A percentile compares a stretch with the other conserved stretches of the same genome.
phyloP scores from a whole-genome alignment of 1,284 basidiomycete species.

The Ustilago vetiveriae region DNA sequence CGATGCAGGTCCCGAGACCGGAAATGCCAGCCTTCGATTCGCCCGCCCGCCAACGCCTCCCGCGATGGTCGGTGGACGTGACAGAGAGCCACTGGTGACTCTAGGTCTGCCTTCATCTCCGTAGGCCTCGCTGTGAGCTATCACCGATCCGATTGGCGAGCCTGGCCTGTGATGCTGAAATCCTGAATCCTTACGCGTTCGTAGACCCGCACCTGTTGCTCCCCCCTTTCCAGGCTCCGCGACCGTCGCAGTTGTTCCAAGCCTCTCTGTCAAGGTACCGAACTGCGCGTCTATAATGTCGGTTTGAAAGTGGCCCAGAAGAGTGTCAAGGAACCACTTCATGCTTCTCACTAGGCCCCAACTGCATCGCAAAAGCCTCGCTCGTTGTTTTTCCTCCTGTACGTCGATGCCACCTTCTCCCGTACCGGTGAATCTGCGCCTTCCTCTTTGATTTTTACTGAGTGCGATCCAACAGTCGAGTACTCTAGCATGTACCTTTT shows the following conservation, averaged over 20 bases:
- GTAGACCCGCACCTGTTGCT: not conserved
- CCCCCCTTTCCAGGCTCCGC: not conserved
- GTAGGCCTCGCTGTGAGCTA: slow-evolving; percentile 25
- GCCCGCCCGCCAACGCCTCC: slow-evolving; percentile 8
- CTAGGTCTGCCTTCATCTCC: slow-evolving; percentile 19
- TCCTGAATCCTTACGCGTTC: slow-evolving; percentile 30
- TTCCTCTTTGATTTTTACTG: slow-evolving; percentile 80
- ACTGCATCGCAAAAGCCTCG: slow-evolving; percentile 76
- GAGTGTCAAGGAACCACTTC: slow-evolving; percentile 87
- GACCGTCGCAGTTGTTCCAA: slow-evolving; percentile 61
- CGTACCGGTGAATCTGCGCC: slow-evolving; percentile 83
- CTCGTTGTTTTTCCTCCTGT: slow-evolving; percentile 72
- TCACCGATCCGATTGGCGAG: slow-evolving; percentile 18
- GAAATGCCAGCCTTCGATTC: slow-evolving; percentile 29
- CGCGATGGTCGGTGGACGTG: slow-evolving; percentile 17
- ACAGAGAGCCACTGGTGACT: slow-evolving; percentile 20
- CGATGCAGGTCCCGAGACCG: slow-evolving; percentile 39
- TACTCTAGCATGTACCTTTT: slow-evolving; percentile 81
- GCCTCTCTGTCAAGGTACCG: slow-evolving; percentile 73
- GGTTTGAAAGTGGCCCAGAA: slow-evolving; percentile 76
- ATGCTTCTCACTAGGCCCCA: slow-evolving; percentile 87
- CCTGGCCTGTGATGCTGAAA: slow-evolving; percentile 1
- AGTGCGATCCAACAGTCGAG: slow-evolving; percentile 83
- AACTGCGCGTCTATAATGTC: slow-evolving; percentile 89
- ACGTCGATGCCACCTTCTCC: slow-evolving; percentile 80